Base-by-base conservation (phyloP, 169 alveolate species). In the Sarcocystis neurona region DNA sequence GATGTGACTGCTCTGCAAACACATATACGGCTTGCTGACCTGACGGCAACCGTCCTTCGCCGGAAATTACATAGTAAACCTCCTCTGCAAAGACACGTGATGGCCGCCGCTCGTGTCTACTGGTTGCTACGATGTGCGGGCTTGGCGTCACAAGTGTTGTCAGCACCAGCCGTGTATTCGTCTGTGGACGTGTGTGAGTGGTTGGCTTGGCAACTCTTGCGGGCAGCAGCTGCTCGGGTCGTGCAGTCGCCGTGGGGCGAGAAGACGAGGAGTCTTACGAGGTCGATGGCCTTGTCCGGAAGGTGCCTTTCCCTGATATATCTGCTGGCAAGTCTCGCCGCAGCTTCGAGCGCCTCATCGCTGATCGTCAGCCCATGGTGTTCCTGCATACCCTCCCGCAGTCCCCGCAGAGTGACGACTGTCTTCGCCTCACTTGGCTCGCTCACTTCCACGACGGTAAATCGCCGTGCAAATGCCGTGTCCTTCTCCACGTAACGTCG, bases 211-310 rank as follows among this genome's bases (percentile, higher is more conserved):
- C n/a, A n/a, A n/a, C n/a, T n/a, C n/a, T n/a, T n/a, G n/a, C n/a
- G n/a, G n/a, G n/a, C n/a, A n/a, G n/a, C n/a, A n/a, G n/a, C n/a
- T n/a, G n/a, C n/a, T n/a, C n/a, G n/a, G n/a, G n/a, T n/a, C 60
- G 60, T 50, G 8, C n/a, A 8, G 8, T 50, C 60, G 8, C n/a
- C 60, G 18, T 50, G 60, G n/a, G 60, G 8, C 18, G 8, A 8
- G n/a, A 50, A 50, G 60, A 50, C 18, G n/a, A 50, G 46, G 6
- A 15, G 18, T 27, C 79, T 68, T 72, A 82, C 92, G 34, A 96
- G 92, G 78, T 96, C 97, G 41, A 96, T 95, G 47, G 97, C 97
- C 90, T 96, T 96, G 79, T 96, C 97, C 0, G 97, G 97, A 20
- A 95, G 90, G 72, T 92, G 94, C 2, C 97, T 53, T 56, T 68